Percentiles rank a stretch among this genome's conserved stretches.
phyloP scores from a whole-genome alignment of 2,329 filamentous ascomycete genomes.

The Graphilbum fragrans region DNA sequence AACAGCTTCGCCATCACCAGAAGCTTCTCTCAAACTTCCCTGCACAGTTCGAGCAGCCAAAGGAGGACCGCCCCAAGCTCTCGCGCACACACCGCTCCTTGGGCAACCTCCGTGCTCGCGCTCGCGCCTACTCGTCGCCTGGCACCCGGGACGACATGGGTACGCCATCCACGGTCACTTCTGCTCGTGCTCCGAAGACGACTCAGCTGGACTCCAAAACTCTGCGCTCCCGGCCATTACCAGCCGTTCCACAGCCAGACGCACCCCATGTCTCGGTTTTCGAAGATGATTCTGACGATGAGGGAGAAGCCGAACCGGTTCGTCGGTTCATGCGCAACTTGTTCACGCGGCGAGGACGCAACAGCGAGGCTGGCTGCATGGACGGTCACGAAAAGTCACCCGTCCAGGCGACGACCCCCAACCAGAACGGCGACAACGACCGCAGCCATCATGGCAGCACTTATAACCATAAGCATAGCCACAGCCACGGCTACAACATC shows the following conservation, averaged over 20 bases:
- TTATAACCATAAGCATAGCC: not conserved
- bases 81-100: constrained; percentile 8
- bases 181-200: not conserved
- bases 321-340: constrained; percentile 10
- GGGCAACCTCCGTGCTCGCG: constrained; percentile 8
- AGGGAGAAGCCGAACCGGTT: constrained; percentile 8
- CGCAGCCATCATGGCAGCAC: not conserved
- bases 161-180: not conserved
- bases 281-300: constrained; percentile 11
- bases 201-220: not conserved
- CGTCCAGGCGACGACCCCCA: not conserved
- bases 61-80: not conserved
- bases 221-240: not conserved
- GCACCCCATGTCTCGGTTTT: constrained; percentile 7
- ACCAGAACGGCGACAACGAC: not conserved
- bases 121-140: constrained; percentile 3
- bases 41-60: not conserved
- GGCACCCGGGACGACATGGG: not conserved
- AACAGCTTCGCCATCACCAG: constrained; percentile 6
- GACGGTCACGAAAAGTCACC: not conserved
- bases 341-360: constrained; percentile 8
- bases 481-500: constrained; percentile 1
- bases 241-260: not conserved
- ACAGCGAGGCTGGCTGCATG: not conserved
- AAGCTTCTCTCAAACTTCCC: constrained; percentile 8